Conservation (phyloP, 148 eudicot genomes). For the Hydrangea macrophylla region DNA sequence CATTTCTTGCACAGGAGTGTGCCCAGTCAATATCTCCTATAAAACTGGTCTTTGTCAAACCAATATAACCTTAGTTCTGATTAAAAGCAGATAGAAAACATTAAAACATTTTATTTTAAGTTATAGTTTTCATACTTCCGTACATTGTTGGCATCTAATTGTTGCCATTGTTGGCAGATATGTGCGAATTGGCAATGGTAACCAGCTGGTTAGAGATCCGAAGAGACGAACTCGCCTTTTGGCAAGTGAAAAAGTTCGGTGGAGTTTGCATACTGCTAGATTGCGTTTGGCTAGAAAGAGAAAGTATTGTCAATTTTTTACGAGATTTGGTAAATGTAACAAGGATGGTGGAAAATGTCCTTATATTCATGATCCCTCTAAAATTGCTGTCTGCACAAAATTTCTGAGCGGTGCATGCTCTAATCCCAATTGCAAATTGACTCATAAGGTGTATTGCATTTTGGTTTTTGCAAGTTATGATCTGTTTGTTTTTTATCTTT, state of each 20-base stretch:
- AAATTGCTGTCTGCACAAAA: slow-evolving; percentile 89
- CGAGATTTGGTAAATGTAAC: slow-evolving; percentile 94
- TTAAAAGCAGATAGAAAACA: too few species aligned
- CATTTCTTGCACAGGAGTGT: too few species aligned
- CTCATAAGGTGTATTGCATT: slow-evolving; percentile 81
- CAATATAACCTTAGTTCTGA: too few species aligned
- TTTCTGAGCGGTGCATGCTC: slow-evolving; percentile 75
- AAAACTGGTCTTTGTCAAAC: too few species aligned
- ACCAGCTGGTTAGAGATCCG: slow-evolving; percentile 89
- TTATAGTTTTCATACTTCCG: too few species aligned
- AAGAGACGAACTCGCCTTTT: slow-evolving; percentile 82
- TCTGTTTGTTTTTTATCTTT: slow-evolving; percentile 1
- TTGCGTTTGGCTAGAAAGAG: slow-evolving; percentile 71
- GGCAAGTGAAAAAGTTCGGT: slow-evolving; percentile 91
- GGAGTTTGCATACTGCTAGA: slow-evolving; percentile 97
- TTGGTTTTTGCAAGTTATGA: background rate
- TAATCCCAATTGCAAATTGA: slow-evolving; percentile 77
- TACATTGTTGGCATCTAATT: background rate
- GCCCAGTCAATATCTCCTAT: too few species aligned
- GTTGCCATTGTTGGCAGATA: slow-evolving; percentile 46
- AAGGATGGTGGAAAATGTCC: slow-evolving; percentile 94
- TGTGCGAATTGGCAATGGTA: slow-evolving; percentile 91
- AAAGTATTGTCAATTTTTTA: slow-evolving; percentile 87
- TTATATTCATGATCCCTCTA: slow-evolving; percentile 82
- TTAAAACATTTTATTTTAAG: too few species aligned